Evolutionary conservation across 352 stramenopile species (phyloP).

Genomic region (Vaucheria bursata): DNA sequence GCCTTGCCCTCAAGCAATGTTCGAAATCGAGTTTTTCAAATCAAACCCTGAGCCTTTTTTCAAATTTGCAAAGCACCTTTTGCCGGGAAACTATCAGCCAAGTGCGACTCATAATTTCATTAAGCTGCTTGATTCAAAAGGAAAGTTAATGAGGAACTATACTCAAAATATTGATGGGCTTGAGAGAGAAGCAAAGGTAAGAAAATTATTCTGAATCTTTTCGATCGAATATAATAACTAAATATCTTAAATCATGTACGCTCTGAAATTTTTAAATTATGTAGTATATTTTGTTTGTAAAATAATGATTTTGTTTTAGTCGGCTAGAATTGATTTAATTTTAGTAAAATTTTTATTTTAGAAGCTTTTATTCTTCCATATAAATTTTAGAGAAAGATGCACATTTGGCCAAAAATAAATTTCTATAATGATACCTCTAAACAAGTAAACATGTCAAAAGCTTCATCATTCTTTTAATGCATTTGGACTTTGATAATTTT

Average conservation of each 20-base stretch:
- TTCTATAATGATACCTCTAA: too few species aligned
- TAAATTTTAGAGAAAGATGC: too few species aligned
- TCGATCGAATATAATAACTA: background rate
- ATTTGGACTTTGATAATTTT: too few species aligned
- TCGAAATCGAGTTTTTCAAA: conserved; percentile 93
- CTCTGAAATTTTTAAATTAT: background rate
- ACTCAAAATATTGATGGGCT: conserved; percentile 95
- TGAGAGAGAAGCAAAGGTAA: conserved; percentile 77
- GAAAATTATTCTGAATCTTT: too few species aligned
- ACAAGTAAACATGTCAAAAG: too few species aligned
- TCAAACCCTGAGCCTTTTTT: conserved; percentile 91
- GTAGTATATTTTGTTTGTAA: background rate
- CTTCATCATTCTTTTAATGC: too few species aligned
- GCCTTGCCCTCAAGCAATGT: conserved; percentile 75
- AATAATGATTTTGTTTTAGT: too few species aligned
- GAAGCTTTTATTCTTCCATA: too few species aligned
- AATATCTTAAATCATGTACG: background rate
- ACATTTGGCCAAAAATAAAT: too few species aligned
- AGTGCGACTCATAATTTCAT: conserved; percentile 91
- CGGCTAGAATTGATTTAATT: too few species aligned
- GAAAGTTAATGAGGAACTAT: conserved; percentile 81
- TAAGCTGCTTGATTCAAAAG: conserved; percentile 73
- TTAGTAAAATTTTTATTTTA: too few species aligned
- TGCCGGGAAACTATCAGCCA: conserved; percentile 66
- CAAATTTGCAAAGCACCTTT: conserved; percentile 75